These are phyloP conservation scores for Pseudogymnoascus sp. DNA, from an alignment of 2,329 filamentous ascomycete genomes.

Conservation along the genomic window DNA sequence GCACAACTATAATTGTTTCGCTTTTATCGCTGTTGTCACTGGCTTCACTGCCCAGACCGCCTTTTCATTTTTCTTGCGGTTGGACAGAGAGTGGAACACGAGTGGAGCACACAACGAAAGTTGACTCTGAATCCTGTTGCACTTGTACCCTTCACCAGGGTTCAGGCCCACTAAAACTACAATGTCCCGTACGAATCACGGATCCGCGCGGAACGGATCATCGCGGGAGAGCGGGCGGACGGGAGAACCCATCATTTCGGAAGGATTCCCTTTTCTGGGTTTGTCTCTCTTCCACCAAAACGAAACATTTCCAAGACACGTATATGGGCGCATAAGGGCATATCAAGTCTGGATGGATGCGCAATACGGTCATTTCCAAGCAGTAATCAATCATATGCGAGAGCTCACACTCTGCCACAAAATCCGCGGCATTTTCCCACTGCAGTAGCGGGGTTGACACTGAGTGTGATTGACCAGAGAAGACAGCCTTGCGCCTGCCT, in stretches of 20 bases:
- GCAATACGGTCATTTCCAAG: slow-evolving; percentile 1
- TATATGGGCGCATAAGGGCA: not conserved
- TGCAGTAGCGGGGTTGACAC: not conserved
- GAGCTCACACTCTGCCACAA: not conserved
- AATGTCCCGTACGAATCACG: slow-evolving; percentile 6
- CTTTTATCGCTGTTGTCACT: not conserved
- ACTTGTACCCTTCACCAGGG: slow-evolving; percentile 2
- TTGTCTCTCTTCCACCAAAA: not conserved
- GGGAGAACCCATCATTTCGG: slow-evolving; percentile 4
- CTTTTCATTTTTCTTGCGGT: slow-evolving; percentile 4
- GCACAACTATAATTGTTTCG: not conserved
- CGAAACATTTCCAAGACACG: slow-evolving; percentile 6
- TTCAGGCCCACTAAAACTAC: slow-evolving; percentile 1
- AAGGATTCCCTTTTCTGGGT: not conserved
- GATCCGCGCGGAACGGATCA: slow-evolving; percentile 8
- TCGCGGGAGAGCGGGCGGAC: slow-evolving; percentile 6
- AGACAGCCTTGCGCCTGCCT: not conserved
- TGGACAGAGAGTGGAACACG: slow-evolving; percentile 2
- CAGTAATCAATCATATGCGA: not conserved
- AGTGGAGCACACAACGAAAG: not conserved
- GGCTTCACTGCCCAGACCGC: slow-evolving; percentile 1
- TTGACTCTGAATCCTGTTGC: not conserved
- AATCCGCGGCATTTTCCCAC: not conserved
- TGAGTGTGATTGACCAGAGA: slow-evolving; percentile 1
- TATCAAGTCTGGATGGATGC: not conserved